Evolutionary conservation across 139 green algal species (phyloP), one percentile per base, ranked within the genome.

Genomic region (Mesotaenium endlicherianum): DNA sequence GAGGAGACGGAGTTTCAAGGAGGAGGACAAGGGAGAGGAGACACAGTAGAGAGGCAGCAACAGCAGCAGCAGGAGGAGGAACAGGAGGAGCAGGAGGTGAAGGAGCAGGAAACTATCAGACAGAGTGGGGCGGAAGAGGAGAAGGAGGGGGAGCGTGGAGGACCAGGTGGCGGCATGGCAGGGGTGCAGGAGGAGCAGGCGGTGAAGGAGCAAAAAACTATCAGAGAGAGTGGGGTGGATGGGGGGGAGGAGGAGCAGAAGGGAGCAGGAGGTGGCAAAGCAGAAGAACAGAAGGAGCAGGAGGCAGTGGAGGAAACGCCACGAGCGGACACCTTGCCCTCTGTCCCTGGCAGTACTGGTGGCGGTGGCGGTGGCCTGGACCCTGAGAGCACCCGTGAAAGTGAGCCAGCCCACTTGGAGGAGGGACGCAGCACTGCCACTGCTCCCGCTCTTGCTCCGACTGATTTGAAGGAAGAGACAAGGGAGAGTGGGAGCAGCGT

Each of bases 211-310:
- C n/a, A 26, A 17, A 58, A 58, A 26, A 70, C 38, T 5, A 58
- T 34, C 17, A 80, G 38, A 40, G 30, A 75, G 16, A 70, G 34
- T 31, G 30, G 71, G 16, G 14, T 20, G n/a, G 55, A 70, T 41
- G 71, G 30, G 1, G 34, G 43, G 71, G 71, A 70, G 38, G 71
- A 80, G 40, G 41, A 70, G 71, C 38, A 80, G 43, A 3, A 80
- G 8, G 41, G 30, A 2, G 71, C 34, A 30, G 57, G 43, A 14
- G 43, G 41, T 20, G 8, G 6, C 38, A 26, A 80, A 14, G 71
- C 26, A 2, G 55, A 58, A 26, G 38, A 70, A n/a, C 38, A 80
- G 5, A 26, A 58, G 55, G 38, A 58, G 43, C 2, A 70, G 38
- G 41, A 42, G 1, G 71, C 30, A 39, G 71, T 59, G 6, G 71